phyloP scores from a whole-genome alignment of 2,329 filamentous ascomycete genomes.

The Beauveria sp. region DNA sequence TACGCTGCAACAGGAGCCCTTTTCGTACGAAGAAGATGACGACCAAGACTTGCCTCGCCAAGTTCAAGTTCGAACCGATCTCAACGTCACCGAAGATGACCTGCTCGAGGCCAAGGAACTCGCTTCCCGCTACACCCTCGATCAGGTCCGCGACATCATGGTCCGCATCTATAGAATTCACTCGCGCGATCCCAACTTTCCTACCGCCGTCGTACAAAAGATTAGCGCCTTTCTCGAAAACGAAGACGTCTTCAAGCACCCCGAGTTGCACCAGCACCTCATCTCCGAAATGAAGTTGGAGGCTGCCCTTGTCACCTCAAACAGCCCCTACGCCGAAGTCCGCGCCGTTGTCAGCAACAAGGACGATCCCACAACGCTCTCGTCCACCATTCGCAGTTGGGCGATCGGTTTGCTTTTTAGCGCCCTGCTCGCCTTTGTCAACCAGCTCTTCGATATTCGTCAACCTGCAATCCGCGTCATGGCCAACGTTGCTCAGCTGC shows the following conservation, averaged over 20 bases:
- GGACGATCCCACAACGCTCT: slow-evolving; percentile 40
- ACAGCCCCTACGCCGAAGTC: slow-evolving; percentile 51
- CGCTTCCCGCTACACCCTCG: slow-evolving; percentile 33
- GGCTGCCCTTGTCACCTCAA: slow-evolving; percentile 45
- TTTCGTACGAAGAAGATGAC: slow-evolving; percentile 32
- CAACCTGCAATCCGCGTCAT: slow-evolving; percentile 46
- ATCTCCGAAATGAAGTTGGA: slow-evolving; percentile 49
- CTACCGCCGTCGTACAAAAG: slow-evolving; percentile 29
- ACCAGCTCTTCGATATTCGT: slow-evolving; percentile 52
- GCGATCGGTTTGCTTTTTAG: slow-evolving; percentile 44
- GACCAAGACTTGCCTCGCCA: slow-evolving; percentile 19
- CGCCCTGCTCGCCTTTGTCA: slow-evolving; percentile 40
- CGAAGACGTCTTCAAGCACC: slow-evolving; percentile 30
- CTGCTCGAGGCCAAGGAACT: slow-evolving; percentile 37
- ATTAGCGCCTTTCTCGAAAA: slow-evolving; percentile 36
- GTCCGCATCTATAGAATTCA: slow-evolving; percentile 31
- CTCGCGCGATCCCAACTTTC: slow-evolving; percentile 36
- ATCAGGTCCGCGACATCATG: slow-evolving; percentile 37
- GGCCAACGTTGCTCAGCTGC: slow-evolving; percentile 48
- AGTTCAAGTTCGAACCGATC: slow-evolving; percentile 20
- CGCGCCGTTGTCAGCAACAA: slow-evolving; percentile 49
- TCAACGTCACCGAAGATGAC: slow-evolving; percentile 39
- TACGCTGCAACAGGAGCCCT: slow-evolving; percentile 22
- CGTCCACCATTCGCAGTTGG: slow-evolving; percentile 49
- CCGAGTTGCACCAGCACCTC: slow-evolving; percentile 38